phyloP scores from a whole-genome alignment of 768 basidiomycete species.

The Podaxis sp. region DNA sequence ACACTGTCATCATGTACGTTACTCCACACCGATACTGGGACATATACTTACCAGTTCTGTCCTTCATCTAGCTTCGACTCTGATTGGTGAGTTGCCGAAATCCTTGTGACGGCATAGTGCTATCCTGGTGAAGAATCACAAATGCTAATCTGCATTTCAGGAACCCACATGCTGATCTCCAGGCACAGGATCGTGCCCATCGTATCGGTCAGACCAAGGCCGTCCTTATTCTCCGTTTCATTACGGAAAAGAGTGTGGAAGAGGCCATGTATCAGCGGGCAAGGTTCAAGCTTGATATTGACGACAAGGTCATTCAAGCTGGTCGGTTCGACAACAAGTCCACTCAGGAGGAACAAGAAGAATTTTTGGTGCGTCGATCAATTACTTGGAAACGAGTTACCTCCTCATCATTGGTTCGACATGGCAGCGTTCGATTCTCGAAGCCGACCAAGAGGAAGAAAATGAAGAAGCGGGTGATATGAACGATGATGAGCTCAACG shows the following conservation, averaged over 20 bases:
- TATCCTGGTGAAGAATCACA: constrained; percentile 16
- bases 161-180: constrained; percentile 99
- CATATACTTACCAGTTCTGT: not conserved
- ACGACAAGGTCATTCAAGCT: constrained; percentile 98
- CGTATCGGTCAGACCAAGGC: constrained; percentile 99
- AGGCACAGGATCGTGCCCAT: constrained; percentile 99
- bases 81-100: constrained; percentile 40
- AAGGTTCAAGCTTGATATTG: constrained; percentile 94
- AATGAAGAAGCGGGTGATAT: constrained; percentile 89
- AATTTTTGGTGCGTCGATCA: constrained; percentile 68
- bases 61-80: constrained; percentile 58
- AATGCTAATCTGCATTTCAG: constrained; percentile 25
- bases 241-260: constrained; percentile 97
- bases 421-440: constrained; percentile 78
- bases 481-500: constrained; percentile 94
- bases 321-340: constrained; percentile 99
- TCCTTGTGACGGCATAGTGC: not conserved
- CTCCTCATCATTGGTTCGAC: constrained; percentile 8
- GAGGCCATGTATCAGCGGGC: constrained; percentile 97
- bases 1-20: constrained; percentile 91
- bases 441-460: constrained; percentile 87
- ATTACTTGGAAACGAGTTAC: not conserved
- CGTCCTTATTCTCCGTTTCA: constrained; percentile 93
- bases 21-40: not conserved
- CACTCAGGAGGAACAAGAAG: constrained; percentile 96